Percentiles rank a stretch among this genome's conserved stretches.
Conservation (phyloP, 768 basidiomycete genomes). For the Boletellus ananas region DNA sequence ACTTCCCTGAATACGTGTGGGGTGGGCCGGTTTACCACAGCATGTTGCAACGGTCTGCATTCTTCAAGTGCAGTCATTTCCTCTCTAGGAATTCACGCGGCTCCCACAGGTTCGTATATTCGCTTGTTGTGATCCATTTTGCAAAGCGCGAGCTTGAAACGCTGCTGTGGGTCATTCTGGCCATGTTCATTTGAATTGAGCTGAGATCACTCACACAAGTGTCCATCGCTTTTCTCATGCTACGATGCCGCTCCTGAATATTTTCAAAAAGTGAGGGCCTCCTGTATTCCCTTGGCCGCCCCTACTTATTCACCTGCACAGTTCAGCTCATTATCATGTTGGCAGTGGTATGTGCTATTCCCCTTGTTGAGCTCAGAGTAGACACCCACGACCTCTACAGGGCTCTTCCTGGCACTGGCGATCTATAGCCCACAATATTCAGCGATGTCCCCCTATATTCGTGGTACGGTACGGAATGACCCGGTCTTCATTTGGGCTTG, state of each 20-base stretch:
- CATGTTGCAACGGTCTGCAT: slow-evolving; percentile 63
- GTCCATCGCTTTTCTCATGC: slow-evolving; percentile 94
- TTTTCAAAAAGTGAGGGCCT: slow-evolving; percentile 82
- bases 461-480: slow-evolving; percentile 59
- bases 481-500: slow-evolving; percentile 65
- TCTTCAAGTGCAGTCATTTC: neutral
- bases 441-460: slow-evolving; percentile 56
- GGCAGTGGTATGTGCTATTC: slow-evolving; percentile 48
- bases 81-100: neutral
- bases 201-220: slow-evolving; percentile 35
- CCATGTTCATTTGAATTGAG: neutral
- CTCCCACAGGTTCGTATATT: slow-evolving; percentile 56
- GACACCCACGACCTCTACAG: slow-evolving; percentile 26
- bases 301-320: slow-evolving; percentile 30
- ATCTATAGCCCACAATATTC: slow-evolving; percentile 81
- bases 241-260: slow-evolving; percentile 83
- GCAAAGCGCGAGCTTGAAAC: slow-evolving; percentile 92
- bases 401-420: slow-evolving; percentile 73
- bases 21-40: slow-evolving; percentile 69
- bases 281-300: neutral
- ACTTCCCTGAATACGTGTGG: slow-evolving; percentile 68
- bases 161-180: slow-evolving; percentile 57
- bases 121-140: slow-evolving; percentile 82
- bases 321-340: slow-evolving; percentile 87
- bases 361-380: neutral